Percentiles rank a stretch among this genome's conserved stretches.
Evolutionary conservation across 108 stramenopile genomes (phyloP).

Genomic region (Cyclotella kingstonii): DNA sequence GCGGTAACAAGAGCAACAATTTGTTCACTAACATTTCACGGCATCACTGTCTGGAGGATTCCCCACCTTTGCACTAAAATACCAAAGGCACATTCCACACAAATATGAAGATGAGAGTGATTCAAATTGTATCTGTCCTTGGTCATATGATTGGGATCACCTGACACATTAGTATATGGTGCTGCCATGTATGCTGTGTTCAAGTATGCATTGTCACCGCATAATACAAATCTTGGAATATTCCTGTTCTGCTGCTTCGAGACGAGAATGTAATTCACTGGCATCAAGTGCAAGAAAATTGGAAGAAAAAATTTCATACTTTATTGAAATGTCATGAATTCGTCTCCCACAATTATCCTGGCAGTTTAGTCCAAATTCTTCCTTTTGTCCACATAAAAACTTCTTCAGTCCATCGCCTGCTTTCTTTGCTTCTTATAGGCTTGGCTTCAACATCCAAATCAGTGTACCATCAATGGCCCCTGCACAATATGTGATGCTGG

Average conservation of each 20-base stretch:
- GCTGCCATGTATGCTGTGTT: background rate
- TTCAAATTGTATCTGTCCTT: background rate
- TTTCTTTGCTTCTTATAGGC: background rate
- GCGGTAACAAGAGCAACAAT: background rate
- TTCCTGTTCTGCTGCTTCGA: background rate
- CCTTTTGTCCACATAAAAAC: too few species aligned
- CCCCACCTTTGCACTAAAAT: slow-evolving; percentile 19
- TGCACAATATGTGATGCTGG: too few species aligned
- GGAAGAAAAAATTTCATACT: background rate
- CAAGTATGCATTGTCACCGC: background rate
- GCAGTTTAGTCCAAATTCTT: background rate
- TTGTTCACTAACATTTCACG: background rate
- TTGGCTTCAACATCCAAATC: background rate
- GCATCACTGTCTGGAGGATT: slow-evolving; percentile 5
- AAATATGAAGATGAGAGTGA: background rate
- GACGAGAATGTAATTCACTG: slow-evolving; percentile 6
- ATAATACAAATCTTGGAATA: background rate
- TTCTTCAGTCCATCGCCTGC: too few species aligned
- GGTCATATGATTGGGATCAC: background rate
- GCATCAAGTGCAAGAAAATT: background rate
- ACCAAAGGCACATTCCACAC: slow-evolving; percentile 5
- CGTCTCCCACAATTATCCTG: background rate
- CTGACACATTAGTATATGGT: background rate
- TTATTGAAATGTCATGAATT: slow-evolving; percentile 9
- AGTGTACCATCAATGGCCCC: too few species aligned